Conservation (phyloP, 228 moss, liverwort and hornwort genomes). For the Sphagnum fallax region DNA sequence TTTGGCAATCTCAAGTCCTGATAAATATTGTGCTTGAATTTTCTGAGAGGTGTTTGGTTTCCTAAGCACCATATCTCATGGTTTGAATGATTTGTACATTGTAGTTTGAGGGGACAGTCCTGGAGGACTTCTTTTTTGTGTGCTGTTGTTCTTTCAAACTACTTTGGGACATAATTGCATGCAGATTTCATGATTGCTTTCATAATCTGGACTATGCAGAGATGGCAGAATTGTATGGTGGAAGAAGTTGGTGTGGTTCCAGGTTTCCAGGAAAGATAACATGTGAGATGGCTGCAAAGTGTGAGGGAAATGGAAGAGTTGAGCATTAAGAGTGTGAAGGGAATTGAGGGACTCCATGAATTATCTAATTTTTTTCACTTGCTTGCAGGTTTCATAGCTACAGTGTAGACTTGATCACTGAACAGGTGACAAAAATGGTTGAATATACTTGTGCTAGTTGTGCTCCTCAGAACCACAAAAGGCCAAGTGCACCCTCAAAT, state of each 20-base stretch:
- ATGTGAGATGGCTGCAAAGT: neutral
- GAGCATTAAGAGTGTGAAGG: neutral
- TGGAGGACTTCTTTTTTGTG: too few relatives aligned
- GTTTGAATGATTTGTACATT: too few relatives aligned
- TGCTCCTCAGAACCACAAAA: slow-evolving; percentile 75
- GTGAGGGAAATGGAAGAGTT: neutral
- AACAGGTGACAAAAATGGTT: slow-evolving; percentile 82
- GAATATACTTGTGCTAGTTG: slow-evolving; percentile 84
- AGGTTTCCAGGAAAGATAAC: neutral
- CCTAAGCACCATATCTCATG: too few relatives aligned
- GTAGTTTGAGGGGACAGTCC: too few relatives aligned
- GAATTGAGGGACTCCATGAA: neutral
- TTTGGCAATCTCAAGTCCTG: too few relatives aligned
- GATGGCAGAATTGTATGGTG: neutral
- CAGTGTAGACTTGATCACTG: slow-evolving; percentile 82
- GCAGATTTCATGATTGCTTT: too few relatives aligned
- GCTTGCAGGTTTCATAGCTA: slow-evolving; percentile 87
- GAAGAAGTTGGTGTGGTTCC: neutral
- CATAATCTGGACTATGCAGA: too few relatives aligned
- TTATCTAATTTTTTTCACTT: too few relatives aligned
- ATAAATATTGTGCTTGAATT: too few relatives aligned
- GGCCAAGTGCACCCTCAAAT: slow-evolving; percentile 67
- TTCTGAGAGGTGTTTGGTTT: too few relatives aligned
- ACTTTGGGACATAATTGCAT: too few relatives aligned
- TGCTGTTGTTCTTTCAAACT: too few relatives aligned